Conservation (phyloP, 441 rosid genomes). For the Syzygium syzygioides region DNA sequence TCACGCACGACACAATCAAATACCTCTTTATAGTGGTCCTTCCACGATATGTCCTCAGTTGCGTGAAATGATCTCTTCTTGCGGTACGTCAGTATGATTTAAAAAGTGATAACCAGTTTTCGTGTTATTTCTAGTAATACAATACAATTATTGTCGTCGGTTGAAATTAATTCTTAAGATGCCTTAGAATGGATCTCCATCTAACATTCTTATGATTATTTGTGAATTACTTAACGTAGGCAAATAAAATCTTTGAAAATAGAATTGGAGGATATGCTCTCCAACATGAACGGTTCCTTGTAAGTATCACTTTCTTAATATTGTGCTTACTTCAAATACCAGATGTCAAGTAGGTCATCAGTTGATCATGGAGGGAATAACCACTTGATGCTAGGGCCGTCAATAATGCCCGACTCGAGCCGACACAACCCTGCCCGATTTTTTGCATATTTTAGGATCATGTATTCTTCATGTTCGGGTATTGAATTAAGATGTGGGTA, state of each 20-base stretch:
- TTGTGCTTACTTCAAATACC: background rate
- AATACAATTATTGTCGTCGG: background rate
- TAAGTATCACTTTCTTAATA: background rate
- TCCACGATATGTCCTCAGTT: slow-evolving; percentile 77
- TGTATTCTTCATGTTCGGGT: too few relatives aligned
- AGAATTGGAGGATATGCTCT: background rate
- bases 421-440: too few relatives aligned
- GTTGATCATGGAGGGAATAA: background rate
- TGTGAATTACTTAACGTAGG: too few relatives aligned
- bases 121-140: too few relatives aligned
- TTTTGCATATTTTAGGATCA: too few relatives aligned
- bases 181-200: background rate
- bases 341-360: background rate
- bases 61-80: slow-evolving; percentile 50
- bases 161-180: too few relatives aligned
- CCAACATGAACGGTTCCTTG: background rate
- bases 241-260: too few relatives aligned
- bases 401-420: too few relatives aligned
- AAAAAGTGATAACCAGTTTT: background rate
- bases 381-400: background rate
- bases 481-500: too few relatives aligned
- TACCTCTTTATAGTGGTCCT: slow-evolving; percentile 74
- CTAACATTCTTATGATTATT: background rate
- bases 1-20: slow-evolving; percentile 87
- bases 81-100: background rate